A percentile compares a stretch with the other conserved stretches of the same genome.
phyloP scores from a whole-genome alignment of 2,329 filamentous ascomycete genomes.

The Monosporascus sp. region DNA sequence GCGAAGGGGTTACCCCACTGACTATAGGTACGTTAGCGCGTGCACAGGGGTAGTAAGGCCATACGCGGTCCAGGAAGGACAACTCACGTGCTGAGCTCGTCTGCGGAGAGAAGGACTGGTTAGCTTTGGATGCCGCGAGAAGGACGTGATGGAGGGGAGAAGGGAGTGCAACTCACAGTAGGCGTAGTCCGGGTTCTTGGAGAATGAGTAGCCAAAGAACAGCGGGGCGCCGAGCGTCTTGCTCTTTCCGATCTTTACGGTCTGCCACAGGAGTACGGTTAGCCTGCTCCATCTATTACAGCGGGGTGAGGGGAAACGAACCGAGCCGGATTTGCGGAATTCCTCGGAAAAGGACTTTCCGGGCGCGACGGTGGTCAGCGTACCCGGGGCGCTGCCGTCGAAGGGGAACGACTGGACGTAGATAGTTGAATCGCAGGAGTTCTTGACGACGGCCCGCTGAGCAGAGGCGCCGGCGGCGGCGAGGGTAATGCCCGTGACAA shows the following conservation, averaged over 20 bases:
- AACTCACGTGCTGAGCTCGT: constrained; percentile 34
- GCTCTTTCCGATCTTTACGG: constrained; percentile 36
- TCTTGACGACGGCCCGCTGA: constrained; percentile 31
- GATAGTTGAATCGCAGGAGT: constrained; percentile 28
- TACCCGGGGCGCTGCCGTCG: constrained; percentile 25
- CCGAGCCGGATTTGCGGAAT: constrained; percentile 31
- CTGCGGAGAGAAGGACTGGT: constrained; percentile 16
- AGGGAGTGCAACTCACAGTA: constrained; percentile 30
- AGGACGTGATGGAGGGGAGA: not conserved
- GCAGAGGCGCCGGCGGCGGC: constrained; percentile 27
- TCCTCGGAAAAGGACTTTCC: constrained; percentile 32
- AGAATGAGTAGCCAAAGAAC: constrained; percentile 39
- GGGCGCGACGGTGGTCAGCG: constrained; percentile 27
- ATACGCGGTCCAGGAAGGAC: not conserved
- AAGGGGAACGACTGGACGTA: constrained; percentile 35
- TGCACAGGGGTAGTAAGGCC: not conserved
- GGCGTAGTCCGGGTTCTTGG: constrained; percentile 28
- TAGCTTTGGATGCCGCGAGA: not conserved
- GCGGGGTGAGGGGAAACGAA: constrained; percentile 15
- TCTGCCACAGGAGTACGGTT: constrained; percentile 21
- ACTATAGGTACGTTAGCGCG: constrained; percentile 11
- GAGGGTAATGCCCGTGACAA: constrained; percentile 26
- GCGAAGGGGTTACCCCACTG: constrained; percentile 38
- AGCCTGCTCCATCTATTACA: constrained; percentile 2
- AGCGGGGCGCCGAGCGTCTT: constrained; percentile 32